Evolutionary conservation across 2,329 filamentous ascomycete species (phyloP), one percentile per base, ranked within the genome.

Genomic region (Calonectria pseudoturangicola): DNA sequence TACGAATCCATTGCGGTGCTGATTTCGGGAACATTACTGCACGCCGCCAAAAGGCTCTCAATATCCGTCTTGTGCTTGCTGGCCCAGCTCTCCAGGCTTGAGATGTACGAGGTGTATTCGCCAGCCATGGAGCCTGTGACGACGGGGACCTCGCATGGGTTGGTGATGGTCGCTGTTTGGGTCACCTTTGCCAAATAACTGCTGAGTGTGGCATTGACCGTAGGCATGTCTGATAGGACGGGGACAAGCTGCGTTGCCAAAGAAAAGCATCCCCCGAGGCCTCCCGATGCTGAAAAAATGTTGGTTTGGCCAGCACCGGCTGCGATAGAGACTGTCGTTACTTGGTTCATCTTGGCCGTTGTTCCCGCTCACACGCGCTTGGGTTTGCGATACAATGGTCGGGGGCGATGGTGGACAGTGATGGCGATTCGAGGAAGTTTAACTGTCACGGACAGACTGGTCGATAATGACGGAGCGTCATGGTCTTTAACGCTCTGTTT

Each of bases 1-100:
- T 73, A 12, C 8, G 41, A 36, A 0, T 50, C 74, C 8, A 79
- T n/a, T 9, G 60, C 15, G 16, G 56, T 70, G 21, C 58, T 71
- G 18, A 79, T 33, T 63, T 72, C 78, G 25, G 79, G 79, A 12
- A 81, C 79, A n/a, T 82, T 80, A 66, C 73, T 80, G 68, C 81
- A 82, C 10, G 80, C 81, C 1, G 76, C 68, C 39, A 78, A 30
- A 6, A 82, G 56, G 45, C 73, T 73, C 4, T 72, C 73, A 21
- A 81, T 41, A 1, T 73, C 76, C 2, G 66, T 71, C 33, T 56
- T 70, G 28, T 80, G 71, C 10, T 73, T 74, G 0, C 58, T 48
- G 41, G 78, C 76, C 79, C 79, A 82, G 60, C 75, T 78, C 15
- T 75, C 71, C 10, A 80, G 67, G 12, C 71, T 62, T 8, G 70